Conservation (phyloP, 768 basidiomycete species). For the Symmetrospora coprosmae region DNA sequence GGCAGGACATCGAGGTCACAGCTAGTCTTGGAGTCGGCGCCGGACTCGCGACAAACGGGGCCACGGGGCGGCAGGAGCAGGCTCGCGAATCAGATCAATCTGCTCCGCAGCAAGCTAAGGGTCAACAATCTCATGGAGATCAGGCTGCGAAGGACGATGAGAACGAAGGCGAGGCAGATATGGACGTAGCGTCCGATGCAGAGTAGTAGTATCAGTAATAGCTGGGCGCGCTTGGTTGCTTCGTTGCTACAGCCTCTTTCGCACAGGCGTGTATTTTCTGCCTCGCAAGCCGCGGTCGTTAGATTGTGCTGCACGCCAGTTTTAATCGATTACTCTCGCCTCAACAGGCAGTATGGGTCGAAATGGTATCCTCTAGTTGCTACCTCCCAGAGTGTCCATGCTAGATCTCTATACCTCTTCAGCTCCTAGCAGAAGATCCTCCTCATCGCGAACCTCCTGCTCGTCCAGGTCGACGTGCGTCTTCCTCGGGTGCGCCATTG, state of each 20-base stretch:
- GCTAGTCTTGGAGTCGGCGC: too few species aligned
- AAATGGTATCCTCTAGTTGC: too few species aligned
- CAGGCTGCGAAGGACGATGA: background rate
- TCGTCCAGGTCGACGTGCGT: constrained; percentile 10
- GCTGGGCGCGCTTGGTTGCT: too few species aligned
- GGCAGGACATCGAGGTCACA: too few species aligned
- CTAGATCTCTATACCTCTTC: background rate
- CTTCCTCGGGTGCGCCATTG: constrained; percentile 15
- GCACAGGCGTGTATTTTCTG: too few species aligned
- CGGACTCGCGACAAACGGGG: too few species aligned
- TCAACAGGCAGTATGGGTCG: too few species aligned
- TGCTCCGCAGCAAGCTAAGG: background rate
- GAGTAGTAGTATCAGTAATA: background rate
- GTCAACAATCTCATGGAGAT: background rate
- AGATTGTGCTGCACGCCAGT: too few species aligned
- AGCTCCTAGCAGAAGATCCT: constrained; percentile 6
- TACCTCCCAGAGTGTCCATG: background rate
- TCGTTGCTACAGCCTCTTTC: too few species aligned
- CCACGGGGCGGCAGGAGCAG: background rate
- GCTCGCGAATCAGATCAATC: background rate
- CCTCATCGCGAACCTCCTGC: background rate
- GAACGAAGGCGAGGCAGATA: constrained; percentile 14
- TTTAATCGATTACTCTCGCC: too few species aligned
- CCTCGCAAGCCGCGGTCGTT: too few species aligned
- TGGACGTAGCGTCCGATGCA: constrained; percentile 4